Conservation (phyloP, 108 stramenopile species). For the Nitzschia sp. region DNA sequence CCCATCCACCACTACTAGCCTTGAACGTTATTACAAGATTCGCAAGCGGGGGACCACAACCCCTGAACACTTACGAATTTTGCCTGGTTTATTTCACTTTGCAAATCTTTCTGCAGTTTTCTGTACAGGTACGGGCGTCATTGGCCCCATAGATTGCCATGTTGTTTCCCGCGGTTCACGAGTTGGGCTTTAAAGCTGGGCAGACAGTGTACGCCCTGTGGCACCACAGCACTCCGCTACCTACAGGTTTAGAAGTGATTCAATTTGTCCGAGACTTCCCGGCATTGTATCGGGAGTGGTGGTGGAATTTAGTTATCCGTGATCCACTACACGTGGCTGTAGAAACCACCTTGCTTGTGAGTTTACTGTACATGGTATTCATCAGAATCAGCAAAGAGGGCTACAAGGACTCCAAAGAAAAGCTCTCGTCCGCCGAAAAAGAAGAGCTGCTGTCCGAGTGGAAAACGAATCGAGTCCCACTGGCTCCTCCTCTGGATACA, state of each 20-base stretch:
- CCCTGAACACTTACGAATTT: too few species aligned
- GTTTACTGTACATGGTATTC: conserved; percentile 85
- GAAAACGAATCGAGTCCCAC: conserved; percentile 75
- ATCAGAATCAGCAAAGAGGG: conserved; percentile 52
- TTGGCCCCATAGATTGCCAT: too few species aligned
- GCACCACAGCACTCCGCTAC: conserved; percentile 16
- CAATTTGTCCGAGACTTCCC: conserved; percentile 47
- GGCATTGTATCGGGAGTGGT: conserved; percentile 73
- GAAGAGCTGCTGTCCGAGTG: conserved; percentile 92
- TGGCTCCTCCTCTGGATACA: conserved; percentile 52
- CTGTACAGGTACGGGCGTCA: too few species aligned
- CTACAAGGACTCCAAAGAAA: conserved; percentile 49
- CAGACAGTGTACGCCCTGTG: conserved; percentile 18
- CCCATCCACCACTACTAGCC: too few species aligned
- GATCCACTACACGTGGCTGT: conserved; percentile 94
- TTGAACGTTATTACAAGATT: too few species aligned
- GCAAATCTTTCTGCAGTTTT: too few species aligned
- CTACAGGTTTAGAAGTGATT: conserved; percentile 1
- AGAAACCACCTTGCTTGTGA: conserved; percentile 89
- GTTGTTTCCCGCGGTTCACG: conserved; percentile 41
- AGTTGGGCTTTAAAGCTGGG: conserved; percentile 40
- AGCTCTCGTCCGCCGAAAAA: conserved; percentile 53
- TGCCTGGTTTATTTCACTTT: too few species aligned
- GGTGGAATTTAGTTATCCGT: conserved; percentile 73
- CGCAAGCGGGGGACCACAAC: too few species aligned